Percentiles rank a stretch among this genome's conserved stretches.
Evolutionary conservation across 192 early-diverging fungal genomes (phyloP).

Genomic region (Coemansia sp.): DNA sequence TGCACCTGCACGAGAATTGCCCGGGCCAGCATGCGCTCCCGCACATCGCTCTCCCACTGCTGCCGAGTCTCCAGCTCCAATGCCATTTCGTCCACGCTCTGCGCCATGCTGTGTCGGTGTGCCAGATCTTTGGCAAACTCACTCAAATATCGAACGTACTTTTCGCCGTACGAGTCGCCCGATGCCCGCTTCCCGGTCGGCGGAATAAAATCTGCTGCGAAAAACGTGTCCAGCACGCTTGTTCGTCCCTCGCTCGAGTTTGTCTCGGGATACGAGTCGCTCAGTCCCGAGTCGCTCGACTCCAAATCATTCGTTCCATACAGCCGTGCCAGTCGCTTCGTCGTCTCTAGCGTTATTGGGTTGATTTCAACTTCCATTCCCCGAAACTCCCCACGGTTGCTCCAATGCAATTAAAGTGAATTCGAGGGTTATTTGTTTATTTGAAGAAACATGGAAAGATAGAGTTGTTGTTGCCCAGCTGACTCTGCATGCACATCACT

Average conservation of each 20-base stretch:
- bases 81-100: conserved; percentile 6
- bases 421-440: too few relatives aligned
- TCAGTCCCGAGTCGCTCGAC: too few relatives aligned
- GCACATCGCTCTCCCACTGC: conserved; percentile 15
- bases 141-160: not conserved
- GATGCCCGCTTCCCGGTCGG: conserved; percentile 4
- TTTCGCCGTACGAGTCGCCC: conserved; percentile 1
- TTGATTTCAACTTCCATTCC: conserved; percentile 46
- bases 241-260: not conserved
- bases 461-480: too few relatives aligned
- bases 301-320: too few relatives aligned
- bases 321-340: conserved; percentile 26
- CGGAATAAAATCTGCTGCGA: conserved; percentile 52
- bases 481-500: too few relatives aligned
- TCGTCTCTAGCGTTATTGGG: conserved; percentile 46
- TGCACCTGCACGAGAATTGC: conserved; percentile 30
- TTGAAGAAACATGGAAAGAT: too few relatives aligned
- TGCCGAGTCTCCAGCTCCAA: conserved; percentile 1
- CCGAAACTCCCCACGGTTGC: not conserved
- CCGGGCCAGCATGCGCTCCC: conserved; percentile 37
- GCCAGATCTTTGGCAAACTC: not conserved
- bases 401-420: too few relatives aligned
- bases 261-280: too few relatives aligned
- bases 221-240: conserved; percentile 33
- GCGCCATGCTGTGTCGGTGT: not conserved